phyloP scores from a whole-genome alignment of 2,329 filamentous ascomycete species.

The Colletotrichum aenigma region DNA sequence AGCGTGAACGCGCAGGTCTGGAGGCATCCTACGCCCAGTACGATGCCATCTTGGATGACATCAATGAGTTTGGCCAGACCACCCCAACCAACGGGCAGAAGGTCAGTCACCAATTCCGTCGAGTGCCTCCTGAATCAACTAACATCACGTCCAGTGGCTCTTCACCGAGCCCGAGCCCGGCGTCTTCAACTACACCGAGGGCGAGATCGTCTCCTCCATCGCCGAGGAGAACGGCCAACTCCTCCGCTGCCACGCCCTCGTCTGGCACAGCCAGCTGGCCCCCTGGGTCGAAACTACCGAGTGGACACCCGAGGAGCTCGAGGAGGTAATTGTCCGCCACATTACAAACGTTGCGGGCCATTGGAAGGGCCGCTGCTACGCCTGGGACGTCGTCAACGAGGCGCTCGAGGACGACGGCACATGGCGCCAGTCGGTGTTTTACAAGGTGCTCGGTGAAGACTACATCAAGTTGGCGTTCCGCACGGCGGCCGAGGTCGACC shows the following conservation, averaged over 20 bases:
- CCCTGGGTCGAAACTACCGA: constrained; percentile 27
- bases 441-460: constrained; percentile 56
- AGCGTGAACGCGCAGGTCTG: constrained; percentile 45
- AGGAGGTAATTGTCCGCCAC: constrained; percentile 55
- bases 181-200: constrained; percentile 65
- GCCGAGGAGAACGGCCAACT: constrained; percentile 46
- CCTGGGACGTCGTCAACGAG: constrained; percentile 73
- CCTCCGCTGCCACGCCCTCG: constrained; percentile 62
- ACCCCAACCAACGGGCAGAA: constrained; percentile 65
- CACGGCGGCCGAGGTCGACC: constrained; percentile 57
- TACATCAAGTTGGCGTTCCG: constrained; percentile 65
- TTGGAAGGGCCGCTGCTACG: constrained; percentile 64
- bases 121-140: not conserved
- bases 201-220: constrained; percentile 52
- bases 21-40: constrained; percentile 59
- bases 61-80: constrained; percentile 63
- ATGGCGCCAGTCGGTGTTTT: constrained; percentile 58
- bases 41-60: constrained; percentile 55
- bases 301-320: constrained; percentile 65
- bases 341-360: constrained; percentile 62
- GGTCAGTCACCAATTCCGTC: constrained; percentile 25
- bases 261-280: constrained; percentile 53
- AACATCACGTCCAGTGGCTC: constrained; percentile 47
- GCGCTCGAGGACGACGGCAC: constrained; percentile 62
- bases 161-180: constrained; percentile 62